Percentiles rank a stretch among this genome's conserved stretches.
These are phyloP conservation scores for California macrophylla DNA, from an alignment of 441 rosid species.

Conservation along the genomic window DNA sequence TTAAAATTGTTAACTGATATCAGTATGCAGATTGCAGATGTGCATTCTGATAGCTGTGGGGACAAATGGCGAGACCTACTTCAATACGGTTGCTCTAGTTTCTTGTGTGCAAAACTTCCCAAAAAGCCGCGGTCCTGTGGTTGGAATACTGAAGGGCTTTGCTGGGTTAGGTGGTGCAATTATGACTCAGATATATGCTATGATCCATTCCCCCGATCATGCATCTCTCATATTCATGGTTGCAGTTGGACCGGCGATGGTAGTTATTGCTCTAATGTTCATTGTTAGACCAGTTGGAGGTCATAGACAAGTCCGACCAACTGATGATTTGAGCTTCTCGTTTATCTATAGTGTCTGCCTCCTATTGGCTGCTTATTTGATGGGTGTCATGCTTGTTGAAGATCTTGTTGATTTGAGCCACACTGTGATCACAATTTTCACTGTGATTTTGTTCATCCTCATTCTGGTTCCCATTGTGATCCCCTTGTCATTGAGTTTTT, in stretches of 20 bases:
- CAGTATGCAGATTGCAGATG: slow-evolving; percentile 69
- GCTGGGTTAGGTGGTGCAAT: slow-evolving; percentile 98
- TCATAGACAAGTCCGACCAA: slow-evolving; percentile 60
- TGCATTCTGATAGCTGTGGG: slow-evolving; percentile 78
- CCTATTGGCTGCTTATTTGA: slow-evolving; percentile 67
- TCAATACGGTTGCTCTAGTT: slow-evolving; percentile 79
- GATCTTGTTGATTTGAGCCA: slow-evolving; percentile 55
- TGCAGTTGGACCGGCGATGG: slow-evolving; percentile 85
- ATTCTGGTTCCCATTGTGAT: slow-evolving; percentile 53
- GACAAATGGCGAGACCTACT: slow-evolving; percentile 91
- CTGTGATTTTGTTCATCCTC: slow-evolving; percentile 47
- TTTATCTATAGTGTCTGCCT: slow-evolving; percentile 69
- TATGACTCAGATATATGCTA: slow-evolving; percentile 69
- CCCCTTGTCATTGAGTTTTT: slow-evolving; percentile 50
- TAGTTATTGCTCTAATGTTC: slow-evolving; percentile 63
- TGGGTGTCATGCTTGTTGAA: slow-evolving; percentile 80
- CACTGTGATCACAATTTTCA: slow-evolving; percentile 33
- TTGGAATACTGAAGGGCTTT: slow-evolving; percentile 90
- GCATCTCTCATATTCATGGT: slow-evolving; percentile 88
- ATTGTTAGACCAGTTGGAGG: slow-evolving; percentile 85
- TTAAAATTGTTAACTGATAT: slow-evolving; percentile 13
- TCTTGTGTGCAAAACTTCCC: slow-evolving; percentile 95
- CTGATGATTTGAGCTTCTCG: slow-evolving; percentile 56
- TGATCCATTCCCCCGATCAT: slow-evolving; percentile 59
- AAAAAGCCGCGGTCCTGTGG: slow-evolving; percentile 88